Conservation (phyloP, 257 asterid genomes). For the Rauvolfia tetraphylla region DNA sequence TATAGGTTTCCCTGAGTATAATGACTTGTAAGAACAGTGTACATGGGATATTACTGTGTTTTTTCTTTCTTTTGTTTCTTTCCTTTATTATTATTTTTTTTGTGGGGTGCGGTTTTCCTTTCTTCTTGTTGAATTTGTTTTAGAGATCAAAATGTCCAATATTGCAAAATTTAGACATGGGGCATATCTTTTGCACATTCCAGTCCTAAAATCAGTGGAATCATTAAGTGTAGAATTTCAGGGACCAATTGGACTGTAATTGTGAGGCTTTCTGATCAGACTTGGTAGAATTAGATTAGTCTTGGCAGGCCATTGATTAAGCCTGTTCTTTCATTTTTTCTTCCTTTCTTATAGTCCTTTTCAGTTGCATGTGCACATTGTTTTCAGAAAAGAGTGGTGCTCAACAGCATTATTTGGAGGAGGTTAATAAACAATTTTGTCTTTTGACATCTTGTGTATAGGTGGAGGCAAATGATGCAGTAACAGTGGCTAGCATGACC, state of each 20-base stretch:
- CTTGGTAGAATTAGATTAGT: not conserved
- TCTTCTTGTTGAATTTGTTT: not conserved
- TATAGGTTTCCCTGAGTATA: not conserved
- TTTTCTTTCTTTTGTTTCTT: not conserved
- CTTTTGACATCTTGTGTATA: slow-evolving; percentile 22
- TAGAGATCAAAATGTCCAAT: not conserved
- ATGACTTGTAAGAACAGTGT: not conserved
- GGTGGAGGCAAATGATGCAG: slow-evolving; percentile 96
- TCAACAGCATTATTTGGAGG: not conserved
- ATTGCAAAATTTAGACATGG: not conserved
- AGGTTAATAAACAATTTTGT: not conserved
- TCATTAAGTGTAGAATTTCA: not conserved
- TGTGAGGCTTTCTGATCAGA: not conserved
- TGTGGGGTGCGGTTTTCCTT: not conserved
- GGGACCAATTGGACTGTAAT: not conserved
- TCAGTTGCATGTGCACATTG: not conserved
- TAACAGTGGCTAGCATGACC: slow-evolving; percentile 95
- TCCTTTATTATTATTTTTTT: too few species aligned
- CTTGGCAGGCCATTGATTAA: not conserved
- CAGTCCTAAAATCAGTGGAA: not conserved
- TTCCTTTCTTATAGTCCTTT: not conserved
- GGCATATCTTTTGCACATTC: not conserved
- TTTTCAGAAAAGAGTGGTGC: not conserved
- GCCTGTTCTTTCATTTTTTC: not conserved
- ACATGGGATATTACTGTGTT: not conserved